Base-by-base conservation (phyloP, 2,329 filamentous ascomycete genomes). In the Rhynchosporium secalis region DNA sequence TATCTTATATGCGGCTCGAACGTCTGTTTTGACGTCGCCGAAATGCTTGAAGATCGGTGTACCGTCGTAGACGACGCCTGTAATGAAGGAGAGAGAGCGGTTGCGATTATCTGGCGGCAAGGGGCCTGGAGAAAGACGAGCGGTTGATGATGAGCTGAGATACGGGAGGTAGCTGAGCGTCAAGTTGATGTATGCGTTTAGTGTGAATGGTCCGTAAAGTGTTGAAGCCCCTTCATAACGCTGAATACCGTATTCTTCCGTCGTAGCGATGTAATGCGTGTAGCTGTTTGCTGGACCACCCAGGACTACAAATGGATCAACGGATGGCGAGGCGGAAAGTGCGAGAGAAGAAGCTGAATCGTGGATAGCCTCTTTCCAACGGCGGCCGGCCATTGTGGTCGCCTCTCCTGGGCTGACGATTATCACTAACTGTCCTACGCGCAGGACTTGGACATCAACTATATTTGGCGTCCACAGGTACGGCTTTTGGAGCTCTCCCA, bases 161-260 rank as follows among this genome's bases (percentile, higher is more conserved):
- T 88, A 88, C 15, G 81, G 82, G 3, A 95, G 83, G 73, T 89
- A 86, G 0, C 81, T 83, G n/a, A 92, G 79, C 0, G 91, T 93
- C 48, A 94, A 80, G 75, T 96, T 93, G 77, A 97, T 90, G 78
- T 95, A 95, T 0, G 92, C 94, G 41, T 89, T 85, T 10, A 97
- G 82, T 0, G 92, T 91, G 75, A 92, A 86, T 2, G 84, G 89
- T 0, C 94, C 94, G 74, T 90, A 95, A 2, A 98, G 84, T 0
- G 94, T 98, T 6, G 90, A 94, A 0, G 91, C 94, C n/a, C 93
- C 94, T 77, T 98, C 94, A 76, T 97, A 97, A 9, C 94, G 88
- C 77, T 97, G 94, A 51, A 95, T 80, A 12, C 78, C 77, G 74
- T 95, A 96, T 75, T 96, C 90, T 74, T 96, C 90, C 33, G 86